Percentiles rank a stretch among this genome's conserved stretches.
These are phyloP conservation scores for Eucalyptus viminalis DNA, from an alignment of 345 rosid species.

Conservation along the genomic window DNA sequence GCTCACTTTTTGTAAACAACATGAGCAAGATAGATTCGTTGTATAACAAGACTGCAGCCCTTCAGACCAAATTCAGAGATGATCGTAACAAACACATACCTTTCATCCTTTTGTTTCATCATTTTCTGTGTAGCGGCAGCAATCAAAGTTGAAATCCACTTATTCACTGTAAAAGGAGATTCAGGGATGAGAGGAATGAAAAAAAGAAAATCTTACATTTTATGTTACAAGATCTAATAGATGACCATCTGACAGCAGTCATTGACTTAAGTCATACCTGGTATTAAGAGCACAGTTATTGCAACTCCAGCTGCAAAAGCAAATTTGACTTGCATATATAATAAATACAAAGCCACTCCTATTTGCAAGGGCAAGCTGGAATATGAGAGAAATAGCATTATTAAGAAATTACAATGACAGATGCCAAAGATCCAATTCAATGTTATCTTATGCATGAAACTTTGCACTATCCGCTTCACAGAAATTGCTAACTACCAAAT, in stretches of 20 bases:
- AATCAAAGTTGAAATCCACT: constrained; percentile 81
- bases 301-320: constrained; percentile 83
- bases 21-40: background rate
- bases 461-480: background rate
- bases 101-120: constrained; percentile 98
- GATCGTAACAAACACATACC: constrained; percentile 20
- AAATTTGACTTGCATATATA: constrained; percentile 84
- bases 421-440: background rate
- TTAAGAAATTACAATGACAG: background rate
- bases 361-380: constrained; percentile 92
- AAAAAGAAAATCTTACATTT: background rate
- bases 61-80: background rate
- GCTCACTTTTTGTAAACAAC: background rate
- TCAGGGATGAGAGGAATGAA: background rate
- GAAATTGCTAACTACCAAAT: background rate
- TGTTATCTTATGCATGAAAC: background rate
- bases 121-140: constrained; percentile 84
- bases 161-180: constrained; percentile 44
- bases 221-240: background rate
- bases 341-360: constrained; percentile 71
- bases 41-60: background rate
- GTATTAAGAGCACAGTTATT: constrained; percentile 66
- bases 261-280: constrained; percentile 33
- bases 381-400: background rate
- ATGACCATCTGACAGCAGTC: background rate